These are phyloP conservation scores for Beauveria sp. DNA, from an alignment of 2,329 filamentous ascomycete genomes.

Conservation along the genomic window DNA sequence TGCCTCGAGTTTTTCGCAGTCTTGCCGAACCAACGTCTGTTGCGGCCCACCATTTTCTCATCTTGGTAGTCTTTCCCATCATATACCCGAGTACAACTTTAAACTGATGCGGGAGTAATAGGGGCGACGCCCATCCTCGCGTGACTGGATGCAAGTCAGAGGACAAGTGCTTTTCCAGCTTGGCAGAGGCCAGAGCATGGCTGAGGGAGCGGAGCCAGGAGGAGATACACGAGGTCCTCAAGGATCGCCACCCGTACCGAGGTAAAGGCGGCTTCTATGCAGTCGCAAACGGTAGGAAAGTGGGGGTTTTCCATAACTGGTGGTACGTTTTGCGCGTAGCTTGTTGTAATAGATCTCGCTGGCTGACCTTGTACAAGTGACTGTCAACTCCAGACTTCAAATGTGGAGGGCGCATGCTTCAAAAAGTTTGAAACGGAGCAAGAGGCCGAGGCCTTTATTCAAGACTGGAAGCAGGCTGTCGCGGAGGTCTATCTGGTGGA, in stretches of 20 bases:
- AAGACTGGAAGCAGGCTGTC: background rate
- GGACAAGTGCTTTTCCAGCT: background rate
- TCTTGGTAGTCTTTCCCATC: background rate
- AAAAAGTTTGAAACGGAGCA: background rate
- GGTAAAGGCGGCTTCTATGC: background rate
- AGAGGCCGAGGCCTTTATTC: background rate
- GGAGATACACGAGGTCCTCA: background rate
- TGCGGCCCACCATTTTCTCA: background rate
- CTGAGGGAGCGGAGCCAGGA: background rate
- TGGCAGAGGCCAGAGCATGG: background rate
- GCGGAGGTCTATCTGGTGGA: background rate
- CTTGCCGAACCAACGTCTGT: background rate
- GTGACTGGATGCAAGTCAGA: background rate
- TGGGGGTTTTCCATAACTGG: background rate
- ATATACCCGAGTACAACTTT: background rate
- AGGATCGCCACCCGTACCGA: background rate
- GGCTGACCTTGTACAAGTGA: background rate
- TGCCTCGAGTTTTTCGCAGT: background rate
- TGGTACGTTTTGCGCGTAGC: background rate
- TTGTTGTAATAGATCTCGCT: too few species aligned
- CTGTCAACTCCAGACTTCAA: background rate
- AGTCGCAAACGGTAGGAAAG: background rate
- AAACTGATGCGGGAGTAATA: background rate
- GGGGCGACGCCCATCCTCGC: background rate
- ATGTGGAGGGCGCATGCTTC: background rate